Conservation (phyloP, 257 asterid species). For the Solanum pimpinellifolium region DNA sequence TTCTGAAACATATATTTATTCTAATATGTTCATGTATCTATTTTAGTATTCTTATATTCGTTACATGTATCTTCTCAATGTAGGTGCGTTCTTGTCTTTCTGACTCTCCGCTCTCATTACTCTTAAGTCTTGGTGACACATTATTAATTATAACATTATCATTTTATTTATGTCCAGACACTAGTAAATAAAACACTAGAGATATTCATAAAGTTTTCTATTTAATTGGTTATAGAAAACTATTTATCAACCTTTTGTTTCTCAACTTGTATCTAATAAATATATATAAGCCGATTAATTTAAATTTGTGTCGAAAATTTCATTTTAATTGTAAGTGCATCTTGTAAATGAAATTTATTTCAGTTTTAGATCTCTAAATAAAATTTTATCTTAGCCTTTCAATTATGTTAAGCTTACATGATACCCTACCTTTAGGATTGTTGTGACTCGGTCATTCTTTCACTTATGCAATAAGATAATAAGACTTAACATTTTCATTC, state of each 20-base stretch:
- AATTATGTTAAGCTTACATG: neutral
- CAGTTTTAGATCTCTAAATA: neutral
- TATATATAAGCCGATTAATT: fast-evolving
- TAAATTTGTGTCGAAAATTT: fast-evolving
- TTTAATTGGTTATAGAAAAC: neutral
- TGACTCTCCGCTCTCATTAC: neutral
- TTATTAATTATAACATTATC: no score
- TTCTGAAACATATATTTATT: neutral
- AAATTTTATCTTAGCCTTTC: neutral
- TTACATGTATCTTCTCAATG: no score
- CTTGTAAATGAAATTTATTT: neutral
- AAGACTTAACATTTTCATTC: neutral
- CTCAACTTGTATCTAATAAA: neutral
- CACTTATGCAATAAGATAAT: neutral
- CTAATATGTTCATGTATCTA: neutral
- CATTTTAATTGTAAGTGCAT: fast-evolving
- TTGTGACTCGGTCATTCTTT: neutral
- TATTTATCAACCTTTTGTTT: neutral
- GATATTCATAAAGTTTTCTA: neutral
- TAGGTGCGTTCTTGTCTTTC: fast-evolving
- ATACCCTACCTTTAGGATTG: neutral
- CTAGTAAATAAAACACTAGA: neutral
- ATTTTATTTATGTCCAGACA: neutral
- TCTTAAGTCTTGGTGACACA: neutral
- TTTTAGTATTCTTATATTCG: neutral